phyloP scores from a whole-genome alignment of 306 rosid genomes.

The Astragalus membranaceus region DNA sequence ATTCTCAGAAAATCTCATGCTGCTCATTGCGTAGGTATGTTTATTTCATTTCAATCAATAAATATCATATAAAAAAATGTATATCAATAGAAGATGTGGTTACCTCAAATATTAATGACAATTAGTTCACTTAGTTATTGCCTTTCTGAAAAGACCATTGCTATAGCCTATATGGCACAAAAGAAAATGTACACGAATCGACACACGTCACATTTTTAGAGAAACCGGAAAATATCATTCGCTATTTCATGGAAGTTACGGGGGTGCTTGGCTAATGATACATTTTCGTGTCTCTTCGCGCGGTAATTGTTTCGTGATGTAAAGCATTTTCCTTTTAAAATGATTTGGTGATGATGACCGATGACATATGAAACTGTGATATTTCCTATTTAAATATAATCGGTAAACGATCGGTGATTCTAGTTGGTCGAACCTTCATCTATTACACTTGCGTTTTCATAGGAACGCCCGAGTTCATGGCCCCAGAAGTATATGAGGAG shows the following conservation, averaged over 20 bases:
- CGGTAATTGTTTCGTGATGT: no score
- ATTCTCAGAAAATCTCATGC: constrained; percentile 84
- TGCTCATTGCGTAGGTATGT: constrained; percentile 85
- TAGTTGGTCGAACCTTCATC: constrained; percentile 10
- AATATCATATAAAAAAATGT: background rate
- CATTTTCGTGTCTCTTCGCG: no score
- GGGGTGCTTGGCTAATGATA: no score
- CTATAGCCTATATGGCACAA: no score
- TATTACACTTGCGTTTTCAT: constrained; percentile 13
- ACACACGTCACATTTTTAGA: no score
- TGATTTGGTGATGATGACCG: background rate
- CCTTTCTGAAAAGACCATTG: background rate
- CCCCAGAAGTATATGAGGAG: constrained; percentile 96
- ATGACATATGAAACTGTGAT: background rate
- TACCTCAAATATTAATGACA: background rate
- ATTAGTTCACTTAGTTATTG: constrained; percentile 9
- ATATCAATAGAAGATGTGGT: background rate
- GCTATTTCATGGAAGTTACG: no score
- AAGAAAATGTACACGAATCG: no score
- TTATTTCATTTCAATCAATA: constrained; percentile 1
- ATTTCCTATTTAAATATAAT: background rate
- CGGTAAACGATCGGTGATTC: background rate
- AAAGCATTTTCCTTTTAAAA: background rate
- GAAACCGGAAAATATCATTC: no score
- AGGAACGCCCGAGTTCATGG: constrained; percentile 99